These are phyloP conservation scores for Aspergillus leporis DNA, from an alignment of 495 filamentous ascomycete genomes.

Conservation along the genomic window DNA sequence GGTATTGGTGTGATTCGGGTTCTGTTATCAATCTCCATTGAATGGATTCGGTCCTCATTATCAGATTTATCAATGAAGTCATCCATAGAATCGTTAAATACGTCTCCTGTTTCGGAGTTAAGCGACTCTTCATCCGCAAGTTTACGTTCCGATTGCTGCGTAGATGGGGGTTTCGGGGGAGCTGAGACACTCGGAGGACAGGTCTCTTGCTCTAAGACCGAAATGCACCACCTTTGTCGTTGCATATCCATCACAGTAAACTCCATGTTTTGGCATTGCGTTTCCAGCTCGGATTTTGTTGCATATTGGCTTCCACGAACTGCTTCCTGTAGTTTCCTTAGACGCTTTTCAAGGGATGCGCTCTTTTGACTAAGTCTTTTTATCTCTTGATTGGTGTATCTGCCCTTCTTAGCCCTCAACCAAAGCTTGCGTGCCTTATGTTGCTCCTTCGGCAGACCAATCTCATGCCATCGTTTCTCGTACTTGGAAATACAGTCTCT, in stretches of 20 bases:
- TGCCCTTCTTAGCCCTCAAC: constrained; percentile 46
- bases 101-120: constrained; percentile 31
- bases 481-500: constrained; percentile 52
- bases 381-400: constrained; percentile 31
- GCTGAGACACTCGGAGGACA: constrained; percentile 49
- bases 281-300: constrained; percentile 43
- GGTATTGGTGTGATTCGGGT: constrained; percentile 23
- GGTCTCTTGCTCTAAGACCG: constrained; percentile 46
- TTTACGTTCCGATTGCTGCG: constrained; percentile 17
- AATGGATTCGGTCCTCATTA: constrained; percentile 2
- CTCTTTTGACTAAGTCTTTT: constrained; percentile 24
- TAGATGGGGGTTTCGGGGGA: constrained; percentile 26
- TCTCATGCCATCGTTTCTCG: constrained; percentile 56
- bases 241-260: constrained; percentile 59
- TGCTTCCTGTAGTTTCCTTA: constrained; percentile 50
- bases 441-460: constrained; percentile 53
- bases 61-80: constrained; percentile 43
- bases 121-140: constrained; percentile 46
- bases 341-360: constrained; percentile 42
- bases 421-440: constrained; percentile 62
- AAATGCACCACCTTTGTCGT: constrained; percentile 54
- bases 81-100: constrained; percentile 44
- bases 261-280: constrained; percentile 59
- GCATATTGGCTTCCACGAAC: constrained; percentile 54
- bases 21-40: constrained; percentile 7